Conservation (phyloP, 2,329 filamentous ascomycete species). For the Talaromyces sp. region DNA sequence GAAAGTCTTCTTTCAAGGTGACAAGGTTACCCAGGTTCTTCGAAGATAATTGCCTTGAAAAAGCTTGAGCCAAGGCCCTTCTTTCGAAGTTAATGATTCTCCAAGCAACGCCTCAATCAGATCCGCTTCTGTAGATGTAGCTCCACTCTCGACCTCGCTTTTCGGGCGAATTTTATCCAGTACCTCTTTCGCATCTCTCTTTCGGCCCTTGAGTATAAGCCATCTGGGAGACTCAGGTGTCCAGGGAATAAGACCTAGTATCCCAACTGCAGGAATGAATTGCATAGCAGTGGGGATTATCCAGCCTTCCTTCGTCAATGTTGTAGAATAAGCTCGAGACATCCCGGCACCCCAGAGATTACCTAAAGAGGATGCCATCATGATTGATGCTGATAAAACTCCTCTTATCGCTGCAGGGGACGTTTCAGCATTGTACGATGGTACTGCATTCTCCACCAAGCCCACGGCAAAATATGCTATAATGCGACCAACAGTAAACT, state of each 20-base stretch:
- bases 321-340: background rate
- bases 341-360: background rate
- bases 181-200: background rate
- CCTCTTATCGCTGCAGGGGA: background rate
- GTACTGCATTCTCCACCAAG: background rate
- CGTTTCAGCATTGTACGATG: background rate
- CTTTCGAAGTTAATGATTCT: background rate
- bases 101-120: background rate
- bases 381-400: background rate
- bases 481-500: background rate
- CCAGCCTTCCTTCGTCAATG: background rate
- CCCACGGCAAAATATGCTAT: background rate
- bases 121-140: background rate
- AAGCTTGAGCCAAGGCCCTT: constrained; percentile 4
- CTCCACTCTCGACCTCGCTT: background rate
- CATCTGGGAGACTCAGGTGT: background rate
- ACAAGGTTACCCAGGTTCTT: constrained; percentile 3
- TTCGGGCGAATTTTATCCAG: background rate
- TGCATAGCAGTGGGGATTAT: background rate
- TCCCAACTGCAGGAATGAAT: background rate
- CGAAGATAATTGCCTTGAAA: constrained; percentile 3
- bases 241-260: background rate
- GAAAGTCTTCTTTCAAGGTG: too few species aligned
- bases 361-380: background rate
- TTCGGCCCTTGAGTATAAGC: background rate